These are phyloP conservation scores for Vararia minispora DNA, from an alignment of 768 basidiomycete genomes.

Conservation along the genomic window DNA sequence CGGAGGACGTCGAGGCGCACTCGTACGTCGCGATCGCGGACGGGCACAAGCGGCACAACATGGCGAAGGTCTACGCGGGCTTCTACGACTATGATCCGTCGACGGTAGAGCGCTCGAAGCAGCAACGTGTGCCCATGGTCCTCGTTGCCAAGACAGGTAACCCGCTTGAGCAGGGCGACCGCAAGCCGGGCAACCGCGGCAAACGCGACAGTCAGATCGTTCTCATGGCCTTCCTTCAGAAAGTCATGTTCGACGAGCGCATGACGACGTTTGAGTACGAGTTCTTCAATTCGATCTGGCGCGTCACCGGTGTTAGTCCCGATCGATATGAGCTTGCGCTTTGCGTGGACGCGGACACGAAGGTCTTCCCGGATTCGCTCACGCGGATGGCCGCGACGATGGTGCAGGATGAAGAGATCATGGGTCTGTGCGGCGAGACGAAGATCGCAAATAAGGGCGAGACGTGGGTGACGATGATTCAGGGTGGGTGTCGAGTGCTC, in stretches of 20 bases:
- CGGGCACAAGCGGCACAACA: slow-evolving; percentile 99
- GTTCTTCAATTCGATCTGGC: slow-evolving; percentile 98
- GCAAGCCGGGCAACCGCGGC: slow-evolving; percentile 96
- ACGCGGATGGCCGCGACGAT: slow-evolving; percentile 95
- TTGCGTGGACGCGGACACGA: slow-evolving; percentile 96
- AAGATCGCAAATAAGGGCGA: slow-evolving; percentile 99
- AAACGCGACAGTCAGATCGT: slow-evolving; percentile 99
- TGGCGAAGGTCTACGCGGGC: slow-evolving; percentile 97
- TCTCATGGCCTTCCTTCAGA: slow-evolving; percentile 95
- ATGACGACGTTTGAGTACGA: slow-evolving; percentile 99
- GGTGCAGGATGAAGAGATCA: slow-evolving; percentile 95
- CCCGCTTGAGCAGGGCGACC: slow-evolving; percentile 74
- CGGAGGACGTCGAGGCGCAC: slow-evolving; percentile 81
- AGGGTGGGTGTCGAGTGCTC: slow-evolving; percentile 49
- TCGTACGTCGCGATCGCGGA: slow-evolving; percentile 99
- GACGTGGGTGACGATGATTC: slow-evolving; percentile 99
- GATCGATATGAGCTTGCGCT: slow-evolving; percentile 93
- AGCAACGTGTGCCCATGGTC: slow-evolving; percentile 93
- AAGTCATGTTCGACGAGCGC: slow-evolving; percentile 99
- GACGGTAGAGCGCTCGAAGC: slow-evolving; percentile 83
- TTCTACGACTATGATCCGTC: slow-evolving; percentile 93
- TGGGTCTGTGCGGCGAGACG: slow-evolving; percentile 98
- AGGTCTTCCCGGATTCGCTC: slow-evolving; percentile 97
- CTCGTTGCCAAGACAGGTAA: slow-evolving; percentile 96
- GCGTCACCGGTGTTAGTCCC: slow-evolving; percentile 88